Percentiles rank a stretch among this genome's conserved stretches.
phyloP scores from a whole-genome alignment of 2,329 filamentous ascomycete genomes.

The Penicillium sp. region DNA sequence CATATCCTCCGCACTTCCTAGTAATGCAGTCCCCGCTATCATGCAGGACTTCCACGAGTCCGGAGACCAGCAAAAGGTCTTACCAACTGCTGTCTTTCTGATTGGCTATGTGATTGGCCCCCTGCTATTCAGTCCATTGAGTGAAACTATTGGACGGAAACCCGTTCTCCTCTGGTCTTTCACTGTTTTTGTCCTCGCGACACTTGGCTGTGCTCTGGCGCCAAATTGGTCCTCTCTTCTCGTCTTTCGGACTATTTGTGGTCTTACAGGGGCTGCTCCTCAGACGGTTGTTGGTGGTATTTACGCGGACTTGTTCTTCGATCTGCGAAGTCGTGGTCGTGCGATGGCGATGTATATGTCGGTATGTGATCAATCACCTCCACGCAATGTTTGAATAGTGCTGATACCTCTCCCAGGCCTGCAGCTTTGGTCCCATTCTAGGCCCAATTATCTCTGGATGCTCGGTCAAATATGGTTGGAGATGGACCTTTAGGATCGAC shows the following conservation, averaged over 20 bases:
- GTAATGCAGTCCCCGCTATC: conserved; percentile 37
- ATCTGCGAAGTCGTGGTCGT: conserved; percentile 35
- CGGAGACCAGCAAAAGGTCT: conserved; percentile 27
- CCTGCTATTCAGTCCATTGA: conserved; percentile 41
- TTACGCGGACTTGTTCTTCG: conserved; percentile 45
- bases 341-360: conserved; percentile 44
- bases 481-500: conserved; percentile 55
- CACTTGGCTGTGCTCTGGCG: conserved; percentile 42
- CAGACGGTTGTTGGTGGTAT: conserved; percentile 45
- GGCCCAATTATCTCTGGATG: conserved; percentile 47
- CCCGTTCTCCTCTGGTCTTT: conserved; percentile 51
- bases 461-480: conserved; percentile 40
- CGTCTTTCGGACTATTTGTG: conserved; percentile 44
- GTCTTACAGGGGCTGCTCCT: conserved; percentile 40
- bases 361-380: conserved; percentile 17
- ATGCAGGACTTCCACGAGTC: conserved; percentile 31
- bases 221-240: conserved; percentile 41
- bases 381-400: background rate
- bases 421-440: conserved; percentile 41
- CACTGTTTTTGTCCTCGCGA: conserved; percentile 38
- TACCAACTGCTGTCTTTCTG: conserved; percentile 38
- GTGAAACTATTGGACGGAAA: conserved; percentile 41
- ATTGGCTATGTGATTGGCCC: conserved; percentile 42
- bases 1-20: conserved; percentile 37
- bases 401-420: conserved; percentile 22